Conservation (phyloP, 345 rosid species). For the Hibiscus mutabilis region DNA sequence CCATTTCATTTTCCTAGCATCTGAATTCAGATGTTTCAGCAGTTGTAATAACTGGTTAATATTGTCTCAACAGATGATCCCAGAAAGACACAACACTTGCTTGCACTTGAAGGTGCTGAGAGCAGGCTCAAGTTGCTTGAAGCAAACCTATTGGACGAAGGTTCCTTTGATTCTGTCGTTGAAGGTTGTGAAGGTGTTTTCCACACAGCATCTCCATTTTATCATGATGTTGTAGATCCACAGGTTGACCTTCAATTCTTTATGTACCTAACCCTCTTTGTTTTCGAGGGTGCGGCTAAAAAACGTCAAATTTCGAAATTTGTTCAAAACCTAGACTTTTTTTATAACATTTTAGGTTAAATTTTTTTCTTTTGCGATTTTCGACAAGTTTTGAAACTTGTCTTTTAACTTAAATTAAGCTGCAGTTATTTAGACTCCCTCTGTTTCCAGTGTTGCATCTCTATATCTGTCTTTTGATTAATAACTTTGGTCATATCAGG, state of each 20-base stretch:
- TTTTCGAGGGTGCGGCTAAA: too few relatives aligned
- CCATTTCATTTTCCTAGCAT: too few relatives aligned
- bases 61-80: conserved; percentile 51
- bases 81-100: conserved; percentile 57
- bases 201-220: conserved; percentile 85
- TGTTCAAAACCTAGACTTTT: too few relatives aligned
- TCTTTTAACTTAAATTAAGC: too few relatives aligned
- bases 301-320: too few relatives aligned
- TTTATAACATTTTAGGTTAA: too few relatives aligned
- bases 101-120: conserved; percentile 63
- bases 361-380: too few relatives aligned
- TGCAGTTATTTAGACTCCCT: too few relatives aligned
- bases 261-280: not conserved
- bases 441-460: too few relatives aligned
- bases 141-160: conserved; percentile 69
- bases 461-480: too few relatives aligned
- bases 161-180: conserved; percentile 61
- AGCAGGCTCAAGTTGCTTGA: conserved; percentile 66
- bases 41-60: too few relatives aligned
- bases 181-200: conserved; percentile 78
- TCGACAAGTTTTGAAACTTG: too few relatives aligned
- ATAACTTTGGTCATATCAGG: not conserved
- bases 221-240: not conserved
- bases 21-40: not conserved
- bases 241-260: not conserved